Evolutionary conservation across 129 eudicot species (phyloP), one percentile per base, ranked within the genome.

Genomic region (Solidago caesia): DNA sequence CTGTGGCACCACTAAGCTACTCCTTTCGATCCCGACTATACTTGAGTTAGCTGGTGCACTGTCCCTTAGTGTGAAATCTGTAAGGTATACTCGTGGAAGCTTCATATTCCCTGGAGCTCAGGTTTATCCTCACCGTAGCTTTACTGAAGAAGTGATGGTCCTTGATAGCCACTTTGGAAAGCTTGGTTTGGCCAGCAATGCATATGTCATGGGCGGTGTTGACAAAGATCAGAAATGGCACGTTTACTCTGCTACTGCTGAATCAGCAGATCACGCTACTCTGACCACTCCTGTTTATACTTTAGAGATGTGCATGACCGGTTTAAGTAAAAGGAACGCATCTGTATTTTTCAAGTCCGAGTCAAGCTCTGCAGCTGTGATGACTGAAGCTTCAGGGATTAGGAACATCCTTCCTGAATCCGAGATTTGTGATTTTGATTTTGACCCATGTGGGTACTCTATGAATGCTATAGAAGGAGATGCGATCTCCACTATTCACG

Each of bases 371-470:
- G 96, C 96, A 6, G 80, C 78, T 27, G 70, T 44, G 49, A 92
- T 92, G 98, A 92, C 96, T 7, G 86, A 80, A 48, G 69, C 13
- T 33, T 92, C 98, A n/a, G 90, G 92, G 15, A 89, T 89, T 12
- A 71, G 89, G 63, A 84, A 83, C 56, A 92, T 92, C 58, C 94
- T 92, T 42, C 96, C 96, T 0, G 85, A 83, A 21, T 92, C 98
- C 0, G 59, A 86, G 8, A 92, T 92, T 9, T 92, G 98, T 63
- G 96, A 92, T 79, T 92, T 89, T 58, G 90, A 86, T 4, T 92
- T 92, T 70, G 98, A 92, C 56, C 97, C 96, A 7, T 92, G 97
- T 79, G 97, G 97, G 41, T 92, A 92, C 75, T 92, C 96, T 5
- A 92, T 92, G 97, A 92, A 92, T 70, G 83, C 97, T 39, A 73